phyloP scores from a whole-genome alignment of 306 rosid species.

The Leucaena leucocephala region DNA sequence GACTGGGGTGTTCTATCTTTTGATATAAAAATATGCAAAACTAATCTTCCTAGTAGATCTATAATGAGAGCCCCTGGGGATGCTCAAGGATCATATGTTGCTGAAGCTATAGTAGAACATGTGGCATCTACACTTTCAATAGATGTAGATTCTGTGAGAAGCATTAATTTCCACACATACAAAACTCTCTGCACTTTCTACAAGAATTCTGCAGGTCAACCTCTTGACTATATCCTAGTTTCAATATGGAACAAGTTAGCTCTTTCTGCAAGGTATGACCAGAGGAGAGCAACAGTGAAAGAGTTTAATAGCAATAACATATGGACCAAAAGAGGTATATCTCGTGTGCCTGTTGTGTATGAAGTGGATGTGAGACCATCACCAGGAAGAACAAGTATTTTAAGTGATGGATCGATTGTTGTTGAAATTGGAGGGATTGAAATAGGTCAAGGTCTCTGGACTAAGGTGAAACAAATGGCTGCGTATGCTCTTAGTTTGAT shows the following conservation, averaged over 20 bases:
- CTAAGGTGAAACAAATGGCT: no score
- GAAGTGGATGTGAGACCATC: constrained; percentile 50
- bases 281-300: constrained; percentile 54
- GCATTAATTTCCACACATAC: no score
- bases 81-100: constrained; percentile 82
- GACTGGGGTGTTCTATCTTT: constrained; percentile 86
- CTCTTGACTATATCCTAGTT: constrained; percentile 74
- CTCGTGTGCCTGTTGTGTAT: constrained; percentile 62
- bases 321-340: constrained; percentile 85
- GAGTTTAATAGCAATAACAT: constrained; percentile 65
- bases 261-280: constrained; percentile 56
- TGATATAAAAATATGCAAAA: constrained; percentile 79
- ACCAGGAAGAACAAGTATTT: constrained; percentile 79
- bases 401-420: constrained; percentile 69
- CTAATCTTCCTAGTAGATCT: constrained; percentile 75
- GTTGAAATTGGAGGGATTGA: constrained; percentile 49
- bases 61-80: constrained; percentile 92
- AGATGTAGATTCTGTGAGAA: no score
- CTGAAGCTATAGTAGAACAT: constrained; percentile 49
- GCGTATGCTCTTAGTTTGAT: no score
- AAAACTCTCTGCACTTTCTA: no score
- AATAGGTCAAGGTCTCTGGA: no score
- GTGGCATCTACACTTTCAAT: no score
- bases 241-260: constrained; percentile 73
- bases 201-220: no score